Evolutionary conservation across 2,329 filamentous ascomycete genomes (phyloP).

Genomic region (Penicillium sclerotigenum): DNA sequence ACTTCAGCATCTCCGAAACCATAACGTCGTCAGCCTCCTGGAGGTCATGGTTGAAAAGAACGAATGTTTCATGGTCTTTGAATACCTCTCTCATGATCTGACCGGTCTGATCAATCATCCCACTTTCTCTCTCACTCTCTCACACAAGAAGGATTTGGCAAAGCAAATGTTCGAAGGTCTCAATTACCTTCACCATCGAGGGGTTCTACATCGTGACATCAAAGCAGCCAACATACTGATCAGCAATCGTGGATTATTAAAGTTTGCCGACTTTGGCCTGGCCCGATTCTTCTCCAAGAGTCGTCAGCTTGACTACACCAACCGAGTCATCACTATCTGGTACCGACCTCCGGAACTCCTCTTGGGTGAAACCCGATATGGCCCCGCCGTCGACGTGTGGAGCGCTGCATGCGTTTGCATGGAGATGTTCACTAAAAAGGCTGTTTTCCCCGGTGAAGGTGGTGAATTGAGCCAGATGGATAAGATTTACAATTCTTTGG

Average conservation of each 20-base stretch:
- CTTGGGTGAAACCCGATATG: conserved; percentile 85
- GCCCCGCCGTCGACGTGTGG: conserved; percentile 90
- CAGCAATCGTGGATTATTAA: conserved; percentile 81
- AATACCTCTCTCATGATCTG: conserved; percentile 93
- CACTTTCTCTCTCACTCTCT: conserved; percentile 75
- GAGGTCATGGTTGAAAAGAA: conserved; percentile 99
- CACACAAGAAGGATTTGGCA: conserved; percentile 89
- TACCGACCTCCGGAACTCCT: conserved; percentile 89
- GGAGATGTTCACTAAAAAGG: conserved; percentile 90
- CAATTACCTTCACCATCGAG: conserved; percentile 85
- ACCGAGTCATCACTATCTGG: conserved; percentile 98
- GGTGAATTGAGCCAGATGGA: conserved; percentile 95
- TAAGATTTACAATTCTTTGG: conserved; percentile 90
- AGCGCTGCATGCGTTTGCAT: conserved; percentile 95
- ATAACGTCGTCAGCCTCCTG: conserved; percentile 80
- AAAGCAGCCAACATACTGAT: conserved; percentile 97
- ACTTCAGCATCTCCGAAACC: conserved; percentile 85
- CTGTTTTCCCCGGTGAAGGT: conserved; percentile 93
- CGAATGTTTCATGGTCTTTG: conserved; percentile 99
- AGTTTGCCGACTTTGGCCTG: conserved; percentile 92
- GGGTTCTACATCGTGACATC: conserved; percentile 96
- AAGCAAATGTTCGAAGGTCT: conserved; percentile 91
- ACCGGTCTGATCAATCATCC: conserved; percentile 95
- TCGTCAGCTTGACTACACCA: conserved; percentile 90
- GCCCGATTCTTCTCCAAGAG: conserved; percentile 95